Percentiles rank a stretch among this genome's conserved stretches.
These are phyloP conservation scores for Ambrosiella cleistominuta DNA, from an alignment of 2,329 filamentous ascomycete genomes.

Conservation along the genomic window DNA sequence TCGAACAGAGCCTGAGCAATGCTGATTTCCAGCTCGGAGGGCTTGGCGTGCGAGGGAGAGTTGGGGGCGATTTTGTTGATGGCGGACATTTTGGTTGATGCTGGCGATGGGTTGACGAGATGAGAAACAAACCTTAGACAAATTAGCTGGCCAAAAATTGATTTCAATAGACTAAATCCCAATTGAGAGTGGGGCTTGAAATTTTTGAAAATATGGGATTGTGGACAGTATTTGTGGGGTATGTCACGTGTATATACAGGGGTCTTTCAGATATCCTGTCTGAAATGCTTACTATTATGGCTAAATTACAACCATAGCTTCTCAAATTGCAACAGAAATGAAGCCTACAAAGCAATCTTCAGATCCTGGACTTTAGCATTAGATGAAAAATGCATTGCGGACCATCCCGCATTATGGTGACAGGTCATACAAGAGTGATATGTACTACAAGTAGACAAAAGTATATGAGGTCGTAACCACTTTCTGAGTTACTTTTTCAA, in stretches of 20 bases:
- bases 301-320: too few relatives aligned
- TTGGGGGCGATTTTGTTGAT: slow-evolving; percentile 97
- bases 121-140: neutral
- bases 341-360: too few relatives aligned
- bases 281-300: too few relatives aligned
- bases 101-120: slow-evolving; percentile 17
- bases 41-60: slow-evolving; percentile 89
- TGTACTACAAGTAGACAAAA: too few relatives aligned
- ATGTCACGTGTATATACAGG: slow-evolving; percentile 1
- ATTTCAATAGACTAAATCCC: neutral
- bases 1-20: slow-evolving; percentile 96
- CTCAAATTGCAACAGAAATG: too few relatives aligned
- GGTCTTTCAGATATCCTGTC: neutral
- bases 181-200: slow-evolving; percentile 2
- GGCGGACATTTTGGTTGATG: slow-evolving; percentile 48
- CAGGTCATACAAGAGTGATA: too few relatives aligned
- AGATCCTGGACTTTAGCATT: too few relatives aligned
- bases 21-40: slow-evolving; percentile 91
- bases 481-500: too few relatives aligned
- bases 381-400: too few relatives aligned
- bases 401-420: too few relatives aligned
- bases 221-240: neutral
- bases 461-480: too few relatives aligned
- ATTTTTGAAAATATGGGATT: neutral
- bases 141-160: neutral